Evolutionary conservation across 179 eudicot genomes (phyloP), one percentile per base, ranked within the genome.

Genomic region (Camellia oleifera): DNA sequence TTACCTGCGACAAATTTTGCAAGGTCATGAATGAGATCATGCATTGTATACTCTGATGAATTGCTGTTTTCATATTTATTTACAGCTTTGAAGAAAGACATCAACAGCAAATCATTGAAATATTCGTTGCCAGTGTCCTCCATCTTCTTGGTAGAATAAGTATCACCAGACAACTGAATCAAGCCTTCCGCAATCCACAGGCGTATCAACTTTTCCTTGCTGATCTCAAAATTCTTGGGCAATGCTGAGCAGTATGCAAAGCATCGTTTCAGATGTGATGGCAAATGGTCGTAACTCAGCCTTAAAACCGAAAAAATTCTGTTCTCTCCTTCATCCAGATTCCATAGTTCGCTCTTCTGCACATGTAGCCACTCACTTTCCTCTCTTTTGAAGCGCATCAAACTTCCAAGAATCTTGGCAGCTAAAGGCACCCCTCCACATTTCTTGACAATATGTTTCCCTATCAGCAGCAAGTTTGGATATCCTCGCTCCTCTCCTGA

Each of bases 211-310:
- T 73, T 64, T 18, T 80, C 78, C 73, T 58, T 63, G 44, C 12
- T 52, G 18, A 74, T 80, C 56, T 74, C 72, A 62, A 4, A 63
- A 40, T 63, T 18, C 45, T 63, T 79, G 0, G 78, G 82, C 18
- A 80, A 73, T 23, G 61, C 15, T 7, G 78, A 66, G 58, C 78
- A 80, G 66, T 73, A 79, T 23, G 82, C 72, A 53, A 80, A 80
- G 60, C 78, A 80, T 72, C 66, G 23, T 20, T 54, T 80, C 10
- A 62, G 73, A 6, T 72, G 72, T 4, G 64, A 50, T 18, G 82
- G 82, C 18, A 80, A 40, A 65, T 80, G 73, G 40, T 74, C 52
- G n/a, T 80, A 80, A 64, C 82, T 80, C 73, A 80, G 65, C 40
- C 77, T 80, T 48, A 79, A 17, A 54, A 63, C 77, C 1, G 82